Conservation (phyloP, 768 basidiomycete species). For the Paxillus ammoniavirescens region DNA sequence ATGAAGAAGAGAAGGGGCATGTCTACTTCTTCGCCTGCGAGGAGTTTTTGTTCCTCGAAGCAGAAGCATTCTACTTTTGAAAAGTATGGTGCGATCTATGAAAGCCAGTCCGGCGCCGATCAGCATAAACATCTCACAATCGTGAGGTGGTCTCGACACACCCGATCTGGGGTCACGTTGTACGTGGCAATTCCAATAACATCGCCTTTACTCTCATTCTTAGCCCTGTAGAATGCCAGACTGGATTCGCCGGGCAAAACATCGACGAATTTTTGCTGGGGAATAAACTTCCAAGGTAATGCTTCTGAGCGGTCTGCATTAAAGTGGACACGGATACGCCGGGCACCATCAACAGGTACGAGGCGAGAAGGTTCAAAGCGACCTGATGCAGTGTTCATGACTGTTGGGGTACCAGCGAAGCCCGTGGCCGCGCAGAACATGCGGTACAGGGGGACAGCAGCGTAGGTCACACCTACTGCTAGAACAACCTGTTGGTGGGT, state of each 20-base stretch:
- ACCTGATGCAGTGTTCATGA: conserved; percentile 58
- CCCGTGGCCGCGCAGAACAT: conserved; percentile 99
- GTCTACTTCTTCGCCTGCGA: conserved; percentile 96
- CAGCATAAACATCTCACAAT: not conserved
- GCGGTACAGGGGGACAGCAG: conserved; percentile 94
- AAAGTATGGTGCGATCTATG: conserved; percentile 94
- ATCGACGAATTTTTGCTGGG: conserved; percentile 85
- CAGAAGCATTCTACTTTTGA: conserved; percentile 99
- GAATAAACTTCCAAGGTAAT: conserved; percentile 90
- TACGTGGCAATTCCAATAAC: conserved; percentile 99
- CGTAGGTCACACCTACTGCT: conserved; percentile 87
- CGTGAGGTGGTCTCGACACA: conserved; percentile 36
- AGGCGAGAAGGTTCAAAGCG: conserved; percentile 84
- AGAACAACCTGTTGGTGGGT: conserved; percentile 58
- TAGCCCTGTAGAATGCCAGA: conserved; percentile 94
- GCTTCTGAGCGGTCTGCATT: conserved; percentile 89
- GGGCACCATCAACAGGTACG: conserved; percentile 64
- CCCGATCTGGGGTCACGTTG: conserved; percentile 97
- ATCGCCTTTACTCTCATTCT: conserved; percentile 79
- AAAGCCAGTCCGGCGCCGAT: not conserved
- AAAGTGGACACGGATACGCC: conserved; percentile 91
- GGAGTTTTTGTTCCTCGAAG: conserved; percentile 95
- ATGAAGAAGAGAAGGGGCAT: conserved; percentile 99
- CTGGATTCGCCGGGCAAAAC: conserved; percentile 96
- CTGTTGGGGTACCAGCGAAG: conserved; percentile 92